Evolutionary conservation across 225 moss, liverwort and hornwort species (phyloP).

Genomic region (Bryoerythrophyllum caledonicum): DNA sequence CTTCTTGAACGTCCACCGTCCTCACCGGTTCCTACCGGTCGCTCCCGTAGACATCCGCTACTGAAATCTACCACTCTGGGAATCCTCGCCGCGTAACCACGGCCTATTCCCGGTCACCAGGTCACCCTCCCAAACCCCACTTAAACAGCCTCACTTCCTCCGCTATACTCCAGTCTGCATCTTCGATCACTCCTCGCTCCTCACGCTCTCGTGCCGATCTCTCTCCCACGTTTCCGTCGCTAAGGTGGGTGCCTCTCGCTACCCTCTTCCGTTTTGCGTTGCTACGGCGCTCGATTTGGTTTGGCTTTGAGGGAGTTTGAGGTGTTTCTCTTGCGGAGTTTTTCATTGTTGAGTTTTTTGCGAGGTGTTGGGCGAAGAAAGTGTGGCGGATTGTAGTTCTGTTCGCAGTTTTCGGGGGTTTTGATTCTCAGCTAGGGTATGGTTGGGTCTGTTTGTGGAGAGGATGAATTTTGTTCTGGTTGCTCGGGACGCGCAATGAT

Average conservation of each 20-base stretch:
- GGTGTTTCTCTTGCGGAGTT: too few relatives aligned
- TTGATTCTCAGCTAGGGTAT: too few relatives aligned
- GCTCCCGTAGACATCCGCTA: too few relatives aligned
- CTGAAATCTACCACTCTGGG: rapidly evolving
- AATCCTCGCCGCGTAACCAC: background rate
- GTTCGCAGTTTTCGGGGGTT: background rate
- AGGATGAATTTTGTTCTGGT: background rate
- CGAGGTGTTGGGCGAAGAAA: too few relatives aligned
- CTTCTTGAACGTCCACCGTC: background rate
- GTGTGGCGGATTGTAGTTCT: too few relatives aligned
- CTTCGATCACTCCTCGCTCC: background rate
- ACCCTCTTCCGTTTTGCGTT: too few relatives aligned
- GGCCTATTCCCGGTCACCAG: background rate
- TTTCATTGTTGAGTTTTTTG: too few relatives aligned
- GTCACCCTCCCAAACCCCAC: background rate
- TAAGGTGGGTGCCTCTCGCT: slow-evolving; percentile 8
- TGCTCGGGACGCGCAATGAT: too few relatives aligned
- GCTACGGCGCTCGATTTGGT: background rate
- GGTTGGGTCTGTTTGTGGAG: background rate
- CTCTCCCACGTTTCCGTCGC: background rate
- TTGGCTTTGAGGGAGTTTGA: background rate
- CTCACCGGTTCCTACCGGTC: background rate
- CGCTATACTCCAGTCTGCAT: rapidly evolving
- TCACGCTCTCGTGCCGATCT: background rate
- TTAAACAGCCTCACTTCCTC: background rate